Conservation (phyloP, 768 basidiomycete species). For the Filobasidium floriforme region DNA sequence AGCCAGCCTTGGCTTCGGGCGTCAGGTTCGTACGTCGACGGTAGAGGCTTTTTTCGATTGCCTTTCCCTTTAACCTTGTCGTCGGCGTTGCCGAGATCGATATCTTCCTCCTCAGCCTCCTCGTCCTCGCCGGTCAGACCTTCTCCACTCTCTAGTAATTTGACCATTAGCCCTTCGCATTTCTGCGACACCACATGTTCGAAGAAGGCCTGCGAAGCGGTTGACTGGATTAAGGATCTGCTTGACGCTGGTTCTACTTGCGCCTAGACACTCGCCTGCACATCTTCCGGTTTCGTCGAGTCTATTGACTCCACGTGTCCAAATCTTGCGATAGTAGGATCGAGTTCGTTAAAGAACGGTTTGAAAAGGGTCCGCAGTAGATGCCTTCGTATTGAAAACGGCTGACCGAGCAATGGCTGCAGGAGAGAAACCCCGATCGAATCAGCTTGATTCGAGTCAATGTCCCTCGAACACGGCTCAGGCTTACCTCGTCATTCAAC, state of each 20-base stretch:
- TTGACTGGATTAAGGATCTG: too few relatives aligned
- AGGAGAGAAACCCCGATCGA: not conserved
- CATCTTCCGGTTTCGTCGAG: constrained; percentile 49
- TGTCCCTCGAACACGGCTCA: not conserved
- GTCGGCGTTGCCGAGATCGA: constrained; percentile 16
- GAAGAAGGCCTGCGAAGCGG: constrained; percentile 55
- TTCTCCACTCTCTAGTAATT: constrained; percentile 60
- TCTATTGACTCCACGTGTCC: constrained; percentile 61
- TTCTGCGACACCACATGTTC: constrained; percentile 63
- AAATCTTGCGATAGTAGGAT: constrained; percentile 55
- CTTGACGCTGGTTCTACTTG: too few relatives aligned
- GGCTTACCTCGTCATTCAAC: constrained; percentile 64
- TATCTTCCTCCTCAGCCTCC: constrained; percentile 35
- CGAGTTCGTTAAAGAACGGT: constrained; percentile 48
- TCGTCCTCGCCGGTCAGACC: constrained; percentile 39
- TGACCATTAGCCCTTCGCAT: constrained; percentile 92
- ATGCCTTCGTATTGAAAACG: constrained; percentile 64
- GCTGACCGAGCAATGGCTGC: constrained; percentile 61
- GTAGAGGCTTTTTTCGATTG: constrained; percentile 59
- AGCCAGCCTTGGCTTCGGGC: constrained; percentile 80
- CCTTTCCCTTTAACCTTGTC: constrained; percentile 28
- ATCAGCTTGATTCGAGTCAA: not conserved
- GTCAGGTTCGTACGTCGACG: constrained; percentile 84
- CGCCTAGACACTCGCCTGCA: constrained; percentile 46
- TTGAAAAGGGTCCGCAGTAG: constrained; percentile 62